These are phyloP conservation scores for Chondrus crispus DNA, from an alignment of 23 red algal species.

Conservation along the genomic window DNA sequence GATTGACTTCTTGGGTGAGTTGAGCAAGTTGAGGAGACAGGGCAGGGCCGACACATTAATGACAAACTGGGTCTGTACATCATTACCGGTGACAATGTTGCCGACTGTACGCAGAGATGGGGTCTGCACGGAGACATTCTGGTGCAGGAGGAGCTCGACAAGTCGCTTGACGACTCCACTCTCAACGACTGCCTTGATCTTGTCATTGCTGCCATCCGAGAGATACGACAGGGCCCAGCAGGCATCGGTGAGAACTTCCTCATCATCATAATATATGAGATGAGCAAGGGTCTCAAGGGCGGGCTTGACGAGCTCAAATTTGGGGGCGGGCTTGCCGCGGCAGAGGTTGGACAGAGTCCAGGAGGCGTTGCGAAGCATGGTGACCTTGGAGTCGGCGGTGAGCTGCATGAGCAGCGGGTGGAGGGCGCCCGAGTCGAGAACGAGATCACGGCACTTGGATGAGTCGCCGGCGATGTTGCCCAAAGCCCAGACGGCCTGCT, in stretches of 20 bases:
- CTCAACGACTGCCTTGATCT: slow-evolving; percentile 86
- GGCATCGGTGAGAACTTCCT: slow-evolving; percentile 92
- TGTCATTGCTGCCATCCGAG: slow-evolving; percentile 72
- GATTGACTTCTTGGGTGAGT: slow-evolving; percentile 83
- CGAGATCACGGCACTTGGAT: slow-evolving; percentile 78
- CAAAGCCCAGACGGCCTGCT: slow-evolving; percentile 96
- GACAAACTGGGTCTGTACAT: slow-evolving; percentile 93
- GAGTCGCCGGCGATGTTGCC: slow-evolving; percentile 98
- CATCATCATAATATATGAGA: slow-evolving; percentile 76
- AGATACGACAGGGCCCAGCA: slow-evolving; percentile 95
- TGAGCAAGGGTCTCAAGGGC: slow-evolving; percentile 80
- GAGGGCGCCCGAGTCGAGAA: slow-evolving; percentile 82
- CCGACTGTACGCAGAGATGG: slow-evolving; percentile 84
- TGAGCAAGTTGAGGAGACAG: slow-evolving; percentile 77
- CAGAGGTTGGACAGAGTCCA: slow-evolving; percentile 97
- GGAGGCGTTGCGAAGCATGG: slow-evolving; percentile 86
- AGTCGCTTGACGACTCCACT: slow-evolving; percentile 84
- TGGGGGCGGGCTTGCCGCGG: slow-evolving; percentile 86
- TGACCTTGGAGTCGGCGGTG: slow-evolving; percentile 59
- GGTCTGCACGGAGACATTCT: slow-evolving; percentile 75
- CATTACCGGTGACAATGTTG: slow-evolving; percentile 94
- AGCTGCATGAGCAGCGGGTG: slow-evolving; percentile 78
- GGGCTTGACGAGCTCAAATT: slow-evolving; percentile 65
- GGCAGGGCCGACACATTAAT: slow-evolving; percentile 75
- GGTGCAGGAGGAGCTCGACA: slow-evolving; percentile 83